A percentile compares a stretch with the other conserved stretches of the same genome.
Evolutionary conservation across 768 basidiomycete species (phyloP).

Genomic region (Chlorophyllum brunneum): DNA sequence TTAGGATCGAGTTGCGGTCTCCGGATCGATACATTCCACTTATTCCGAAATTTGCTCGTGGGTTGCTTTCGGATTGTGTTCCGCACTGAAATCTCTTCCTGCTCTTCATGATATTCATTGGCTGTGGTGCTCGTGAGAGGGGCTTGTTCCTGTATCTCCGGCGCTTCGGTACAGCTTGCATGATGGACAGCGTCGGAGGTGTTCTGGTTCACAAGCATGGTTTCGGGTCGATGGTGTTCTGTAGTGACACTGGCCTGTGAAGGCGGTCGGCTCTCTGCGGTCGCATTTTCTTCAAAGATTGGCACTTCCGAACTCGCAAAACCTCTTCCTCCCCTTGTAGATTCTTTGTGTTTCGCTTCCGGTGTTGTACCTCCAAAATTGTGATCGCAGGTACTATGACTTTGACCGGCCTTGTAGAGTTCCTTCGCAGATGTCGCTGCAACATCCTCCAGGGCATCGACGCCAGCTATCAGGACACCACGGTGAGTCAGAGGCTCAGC

Average conservation of each 20-base stretch:
- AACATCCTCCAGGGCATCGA: slow-evolving; percentile 34
- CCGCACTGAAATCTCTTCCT: slow-evolving; percentile 38
- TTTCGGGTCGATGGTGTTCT: slow-evolving; percentile 6
- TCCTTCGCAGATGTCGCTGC: slow-evolving; percentile 31
- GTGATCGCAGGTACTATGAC: slow-evolving; percentile 33
- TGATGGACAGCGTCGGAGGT: background rate
- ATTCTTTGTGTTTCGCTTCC: slow-evolving; percentile 50
- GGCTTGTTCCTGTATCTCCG: slow-evolving; percentile 2
- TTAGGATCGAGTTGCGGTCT: slow-evolving; percentile 73
- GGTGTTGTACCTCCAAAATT: slow-evolving; percentile 38
- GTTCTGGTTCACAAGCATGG: background rate
- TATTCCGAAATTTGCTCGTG: slow-evolving; percentile 45
- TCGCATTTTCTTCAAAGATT: slow-evolving; percentile 63
- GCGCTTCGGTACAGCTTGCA: background rate
- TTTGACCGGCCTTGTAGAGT: slow-evolving; percentile 40
- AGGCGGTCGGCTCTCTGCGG: slow-evolving; percentile 44
- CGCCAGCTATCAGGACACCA: slow-evolving; percentile 29
- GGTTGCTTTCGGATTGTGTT: slow-evolving; percentile 44
- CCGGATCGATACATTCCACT: slow-evolving; percentile 62
- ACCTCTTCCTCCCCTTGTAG: slow-evolving; percentile 42
- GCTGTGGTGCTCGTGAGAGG: slow-evolving; percentile 51
- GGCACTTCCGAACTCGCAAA: slow-evolving; percentile 65
- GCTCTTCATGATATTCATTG: slow-evolving; percentile 50
- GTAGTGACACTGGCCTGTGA: slow-evolving; percentile 1
- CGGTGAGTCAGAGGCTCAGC: background rate